These are phyloP conservation scores for Pseudotsuga menziesii DNA, from an alignment of 75 land plant species.

Conservation along the genomic window DNA sequence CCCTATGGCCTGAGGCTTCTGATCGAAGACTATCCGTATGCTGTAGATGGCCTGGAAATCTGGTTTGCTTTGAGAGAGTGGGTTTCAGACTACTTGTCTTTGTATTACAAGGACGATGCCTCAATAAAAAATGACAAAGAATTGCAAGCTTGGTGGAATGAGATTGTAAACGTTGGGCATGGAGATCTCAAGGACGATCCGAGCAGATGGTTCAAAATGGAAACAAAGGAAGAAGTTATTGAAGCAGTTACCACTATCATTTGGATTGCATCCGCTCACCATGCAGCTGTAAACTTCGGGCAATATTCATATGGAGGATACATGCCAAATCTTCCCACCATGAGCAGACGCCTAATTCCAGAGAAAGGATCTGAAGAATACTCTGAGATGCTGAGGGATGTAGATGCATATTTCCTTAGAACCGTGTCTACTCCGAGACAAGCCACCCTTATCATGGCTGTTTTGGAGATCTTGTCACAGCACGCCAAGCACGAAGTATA, in stretches of 20 bases:
- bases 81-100: conserved; percentile 44
- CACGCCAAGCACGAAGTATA: conserved; percentile 77
- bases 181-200: conserved; percentile 54
- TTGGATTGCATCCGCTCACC: conserved; percentile 70
- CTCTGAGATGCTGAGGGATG: conserved; percentile 27
- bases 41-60: conserved; percentile 36
- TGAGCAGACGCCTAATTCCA: conserved; percentile 5
- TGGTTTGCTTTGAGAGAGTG: conserved; percentile 34
- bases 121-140: conserved; percentile 44
- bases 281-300: conserved; percentile 79
- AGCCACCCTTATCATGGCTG: conserved; percentile 48
- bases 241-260: conserved; percentile 43
- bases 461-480: conserved; percentile 46
- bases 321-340: conserved; percentile 23
- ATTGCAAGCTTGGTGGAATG: conserved; percentile 74
- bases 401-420: conserved; percentile 27
- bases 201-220: not conserved
- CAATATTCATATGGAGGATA: conserved; percentile 65
- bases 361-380: conserved; percentile 17
- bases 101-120: conserved; percentile 32
- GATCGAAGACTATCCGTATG: conserved; percentile 46
- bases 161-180: conserved; percentile 51
- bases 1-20: not conserved
- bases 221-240: not conserved
- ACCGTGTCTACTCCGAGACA: conserved; percentile 43